Evolutionary conservation across 2,329 filamentous ascomycete genomes (phyloP), one percentile per base, ranked within the genome.

Genomic region (Fusarium oxysporum): DNA sequence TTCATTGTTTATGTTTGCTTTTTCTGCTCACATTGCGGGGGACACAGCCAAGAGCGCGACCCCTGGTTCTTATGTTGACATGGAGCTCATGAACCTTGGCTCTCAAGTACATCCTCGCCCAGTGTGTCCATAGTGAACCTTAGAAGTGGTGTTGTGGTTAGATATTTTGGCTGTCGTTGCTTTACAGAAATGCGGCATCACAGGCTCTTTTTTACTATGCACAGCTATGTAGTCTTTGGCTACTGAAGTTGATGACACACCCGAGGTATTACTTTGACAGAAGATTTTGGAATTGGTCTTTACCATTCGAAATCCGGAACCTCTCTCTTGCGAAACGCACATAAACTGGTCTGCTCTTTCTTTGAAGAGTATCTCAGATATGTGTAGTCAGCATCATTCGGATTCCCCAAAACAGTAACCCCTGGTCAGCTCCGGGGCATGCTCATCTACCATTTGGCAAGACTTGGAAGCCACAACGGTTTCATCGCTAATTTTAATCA

Each of bases 371-470:
- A 25, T 41, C 19, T 61, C 55, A 50, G 44, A 35, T 37, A 32
- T 47, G 43, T 61, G 56, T 51, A 48, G 33, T 54, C 23, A 40
- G 23, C 41, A 64, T 67, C 41, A 64, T 23, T 59, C 76, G 76
- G 76, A 62, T 77, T 78, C 32, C 76, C 74, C 23, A 69, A 77
- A 68, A 35, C 30, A 71, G 76, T 75, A 78, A 73, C 30, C 69
- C 76, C 73, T 55, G 38, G 32, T 60, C 62, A 67, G 33, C 21
- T 66, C 40, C 28, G 33, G 56, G 28, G 21, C 40, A 35, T 45
- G 30, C 51, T 55, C 37, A 23, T 32, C 25, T 61, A 35, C 40
- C 11, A 14, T 67, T 40, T 61, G 44, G n/a, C 33, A 50, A 61
- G 40, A 25, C 28, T 28, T 44, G 12, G 51, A 71, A 77, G 75